Evolutionary conservation across 164 flowering plant genomes (phyloP), one percentile per base, ranked within the genome.

Genomic region (Berberis vulgaris): DNA sequence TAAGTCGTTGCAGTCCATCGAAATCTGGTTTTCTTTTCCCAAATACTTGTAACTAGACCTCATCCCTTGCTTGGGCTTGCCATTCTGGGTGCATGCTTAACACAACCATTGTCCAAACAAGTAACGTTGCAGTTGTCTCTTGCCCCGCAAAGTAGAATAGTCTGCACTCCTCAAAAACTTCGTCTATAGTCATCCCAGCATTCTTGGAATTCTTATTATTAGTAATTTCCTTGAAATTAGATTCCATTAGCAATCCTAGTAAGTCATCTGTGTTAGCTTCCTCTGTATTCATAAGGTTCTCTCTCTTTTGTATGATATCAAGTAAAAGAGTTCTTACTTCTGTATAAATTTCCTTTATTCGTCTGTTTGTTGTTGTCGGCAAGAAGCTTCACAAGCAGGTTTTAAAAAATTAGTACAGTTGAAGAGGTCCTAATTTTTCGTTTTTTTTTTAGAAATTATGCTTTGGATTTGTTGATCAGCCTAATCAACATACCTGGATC

Each of bases 401-500:
- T 9, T 52, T 3, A 52, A 52, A 4, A 4, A 3, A 11, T 52
- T 52, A 6, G 3, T 4, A 6, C 55, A 52, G 13, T 52, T 26
- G 10, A 12, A 9, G 13, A 52, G 55, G 55, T 9, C 10, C 13
- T 26, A 9, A n/a, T n/a, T n/a, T n/a, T n/a, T n/a, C n/a, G n/a
- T n/a, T n/a, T n/a, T n/a, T n/a, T n/a, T n/a, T n/a, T n/a, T n/a
- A n/a, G n/a, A n/a, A n/a, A n/a, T n/a, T n/a, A n/a, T n/a, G n/a
- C n/a, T n/a, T n/a, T n/a, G n/a, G n/a, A n/a, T n/a, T n/a, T n/a
- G n/a, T n/a, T n/a, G n/a, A n/a, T n/a, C n/a, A 50, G n/a, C 10
- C n/a, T 9, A 10, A 4, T 7, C 54, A n/a, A n/a, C 41, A 45
- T 65, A 81, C 84, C 82, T 70, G 59, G 59, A 57, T 38, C 82